Evolutionary conservation across 352 stramenopile species (phyloP), one percentile per base, ranked within the genome.

Genomic region (Thraustochytrium sp.): DNA sequence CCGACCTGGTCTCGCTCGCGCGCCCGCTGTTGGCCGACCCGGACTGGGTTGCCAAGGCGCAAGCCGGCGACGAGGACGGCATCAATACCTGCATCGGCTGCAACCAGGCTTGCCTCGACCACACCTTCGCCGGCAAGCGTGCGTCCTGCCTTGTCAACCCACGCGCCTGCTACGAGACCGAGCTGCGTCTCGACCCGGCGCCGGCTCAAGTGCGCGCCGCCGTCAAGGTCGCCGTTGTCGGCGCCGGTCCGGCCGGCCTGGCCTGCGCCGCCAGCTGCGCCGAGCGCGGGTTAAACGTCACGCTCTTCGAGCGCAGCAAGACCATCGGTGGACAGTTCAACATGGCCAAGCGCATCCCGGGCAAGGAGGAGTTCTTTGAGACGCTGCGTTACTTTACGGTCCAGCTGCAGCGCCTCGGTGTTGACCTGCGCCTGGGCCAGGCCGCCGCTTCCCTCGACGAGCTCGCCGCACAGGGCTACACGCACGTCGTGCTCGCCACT

Each of bases 11-110:
- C 23, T 91, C 86, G 68, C 94, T 96, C 90, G 92, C 91, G 40
- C 73, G 96, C 68, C 95, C 94, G 46, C 97, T 99, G 76, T 87
- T 98, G 34, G 95, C 95, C 2, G 96, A 99, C 88, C 93, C 95
- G 0, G 89, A 97, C 48, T 94, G 98, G 84, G 89, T 98, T 1
- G 85, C 89, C 4, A 99, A 99, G 89, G 92, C 94, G 23, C 88
- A 91, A 84, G 89, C 97, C 78, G 90, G 90, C 31, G 86, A 90
- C 82, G 90, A 92, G 31, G 90, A 97, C 48, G 93, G 97, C 76
- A 98, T 98, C 85, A 99, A 99, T 87, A 98, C 95, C 29, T 99
- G 96, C 88, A 99, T 99, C 85, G 96, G 89, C n/a, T 93, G 90
- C 61, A 92, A 93, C 87, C 89, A 94, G 87, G 96, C 96, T 18